Conservation (phyloP, 2,329 filamentous ascomycete species). For the Claviceps sp. region DNA sequence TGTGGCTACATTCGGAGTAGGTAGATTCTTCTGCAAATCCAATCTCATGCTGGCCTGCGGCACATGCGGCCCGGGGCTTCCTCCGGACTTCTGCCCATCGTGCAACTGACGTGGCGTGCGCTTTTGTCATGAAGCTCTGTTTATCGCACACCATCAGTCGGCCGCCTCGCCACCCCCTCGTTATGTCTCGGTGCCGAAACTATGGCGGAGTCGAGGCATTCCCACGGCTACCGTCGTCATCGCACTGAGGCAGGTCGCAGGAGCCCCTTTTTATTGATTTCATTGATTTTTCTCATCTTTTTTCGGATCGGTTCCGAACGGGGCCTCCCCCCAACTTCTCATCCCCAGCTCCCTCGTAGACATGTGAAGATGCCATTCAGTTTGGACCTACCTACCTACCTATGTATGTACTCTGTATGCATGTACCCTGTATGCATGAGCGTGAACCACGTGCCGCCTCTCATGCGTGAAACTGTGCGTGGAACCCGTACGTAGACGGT, state of each 20-base stretch:
- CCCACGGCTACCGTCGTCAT: constrained; percentile 1
- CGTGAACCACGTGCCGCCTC: not conserved
- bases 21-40: too few species aligned
- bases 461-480: not conserved
- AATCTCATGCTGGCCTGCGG: too few species aligned
- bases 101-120: too few species aligned
- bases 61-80: too few species aligned
- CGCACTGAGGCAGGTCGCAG: not conserved
- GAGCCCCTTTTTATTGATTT: not conserved
- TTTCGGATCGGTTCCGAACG: constrained; percentile 7
- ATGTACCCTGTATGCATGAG: not conserved
- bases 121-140: too few species aligned
- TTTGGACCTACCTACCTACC: not conserved
- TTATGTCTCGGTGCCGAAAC: not conserved
- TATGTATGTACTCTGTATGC: not conserved
- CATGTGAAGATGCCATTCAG: not conserved
- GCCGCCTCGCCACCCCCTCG: not conserved
- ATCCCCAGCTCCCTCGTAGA: not conserved
- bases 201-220: constrained; percentile 1
- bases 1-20: too few species aligned
- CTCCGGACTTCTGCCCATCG: too few species aligned
- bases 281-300: not conserved
- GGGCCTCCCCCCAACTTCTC: constrained; percentile 3
- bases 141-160: too few species aligned
- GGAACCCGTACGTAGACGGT: not conserved